Conservation (phyloP, 495 filamentous ascomycete species). For the Podospora australis region DNA sequence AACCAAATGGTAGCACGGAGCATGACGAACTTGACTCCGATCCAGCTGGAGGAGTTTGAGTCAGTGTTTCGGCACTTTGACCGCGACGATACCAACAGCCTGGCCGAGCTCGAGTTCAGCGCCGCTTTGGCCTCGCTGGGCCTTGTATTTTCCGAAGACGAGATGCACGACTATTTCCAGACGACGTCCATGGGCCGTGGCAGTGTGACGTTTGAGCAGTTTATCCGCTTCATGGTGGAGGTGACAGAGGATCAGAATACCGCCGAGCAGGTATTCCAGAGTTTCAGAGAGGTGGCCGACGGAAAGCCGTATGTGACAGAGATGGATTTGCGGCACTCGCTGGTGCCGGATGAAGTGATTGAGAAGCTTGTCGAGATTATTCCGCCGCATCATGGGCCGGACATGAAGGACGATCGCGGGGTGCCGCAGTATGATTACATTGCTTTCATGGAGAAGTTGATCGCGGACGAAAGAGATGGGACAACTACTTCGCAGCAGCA, state of each 20-base stretch:
- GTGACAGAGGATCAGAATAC: constrained; percentile 98
- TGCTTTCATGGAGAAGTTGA: constrained; percentile 82
- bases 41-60: constrained; percentile 97
- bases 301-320: constrained; percentile 98
- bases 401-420: constrained; percentile 70
- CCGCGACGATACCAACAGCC: constrained; percentile 79
- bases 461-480: constrained; percentile 21
- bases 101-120: constrained; percentile 93
- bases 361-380: constrained; percentile 85
- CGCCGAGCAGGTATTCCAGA: constrained; percentile 95
- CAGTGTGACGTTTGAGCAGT: constrained; percentile 93
- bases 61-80: constrained; percentile 97
- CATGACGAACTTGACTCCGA: constrained; percentile 98
- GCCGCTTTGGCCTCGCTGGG: constrained; percentile 90
- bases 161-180: constrained; percentile 89
- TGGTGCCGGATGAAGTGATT: constrained; percentile 93
- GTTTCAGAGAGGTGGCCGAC: constrained; percentile 93
- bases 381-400: constrained; percentile 71
- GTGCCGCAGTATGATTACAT: constrained; percentile 84
- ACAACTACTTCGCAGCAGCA: constrained; percentile 2
- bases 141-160: constrained; percentile 86
- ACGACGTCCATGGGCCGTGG: constrained; percentile 67
- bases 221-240: constrained; percentile 98
- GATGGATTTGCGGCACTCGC: constrained; percentile 86
- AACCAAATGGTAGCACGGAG: constrained; percentile 94